phyloP scores from a whole-genome alignment of 2,329 filamentous ascomycete species.

The Trichophyton rubrum region DNA sequence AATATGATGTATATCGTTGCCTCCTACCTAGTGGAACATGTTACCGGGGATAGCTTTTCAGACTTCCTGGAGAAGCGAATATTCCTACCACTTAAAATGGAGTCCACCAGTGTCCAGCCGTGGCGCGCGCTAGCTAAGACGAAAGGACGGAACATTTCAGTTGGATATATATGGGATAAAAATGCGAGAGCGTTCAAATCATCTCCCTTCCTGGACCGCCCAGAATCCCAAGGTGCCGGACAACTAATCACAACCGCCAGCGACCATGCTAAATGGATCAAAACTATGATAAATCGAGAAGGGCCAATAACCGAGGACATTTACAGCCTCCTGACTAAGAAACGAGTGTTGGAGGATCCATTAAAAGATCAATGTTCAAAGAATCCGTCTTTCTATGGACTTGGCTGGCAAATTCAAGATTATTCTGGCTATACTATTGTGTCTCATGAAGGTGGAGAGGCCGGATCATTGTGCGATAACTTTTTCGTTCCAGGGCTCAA shows the following conservation, averaged over 20 bases:
- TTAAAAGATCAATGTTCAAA: conserved; percentile 11
- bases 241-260: conserved; percentile 26
- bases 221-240: conserved; percentile 33
- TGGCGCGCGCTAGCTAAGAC: conserved; percentile 8
- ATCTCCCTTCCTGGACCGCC: conserved; percentile 19
- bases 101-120: background rate
- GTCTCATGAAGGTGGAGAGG: conserved; percentile 3
- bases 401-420: conserved; percentile 6
- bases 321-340: conserved; percentile 17
- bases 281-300: conserved; percentile 20
- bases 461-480: background rate
- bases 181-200: conserved; percentile 12
- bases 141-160: conserved; percentile 26
- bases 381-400: conserved; percentile 17
- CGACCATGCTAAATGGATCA: conserved; percentile 23
- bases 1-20: background rate
- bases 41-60: background rate
- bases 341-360: conserved; percentile 17
- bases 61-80: background rate
- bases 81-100: background rate
- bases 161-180: conserved; percentile 33
- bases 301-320: conserved; percentile 17
- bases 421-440: conserved; percentile 6
- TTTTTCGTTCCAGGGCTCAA: background rate
- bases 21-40: background rate